Conservation (phyloP, 164 flowering plant genomes). For the Hamamelis virginiana region DNA sequence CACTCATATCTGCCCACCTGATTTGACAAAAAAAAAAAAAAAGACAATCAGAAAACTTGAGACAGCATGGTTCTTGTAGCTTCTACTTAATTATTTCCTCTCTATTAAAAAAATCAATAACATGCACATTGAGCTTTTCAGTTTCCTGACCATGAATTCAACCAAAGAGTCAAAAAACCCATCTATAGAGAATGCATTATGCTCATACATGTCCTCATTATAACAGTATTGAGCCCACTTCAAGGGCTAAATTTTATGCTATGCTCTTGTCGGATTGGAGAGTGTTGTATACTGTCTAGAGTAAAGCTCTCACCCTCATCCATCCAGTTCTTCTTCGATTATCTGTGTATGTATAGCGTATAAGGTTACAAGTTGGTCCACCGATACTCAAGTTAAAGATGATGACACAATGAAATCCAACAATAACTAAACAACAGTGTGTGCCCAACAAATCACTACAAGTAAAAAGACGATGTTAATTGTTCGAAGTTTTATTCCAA, state of each 20-base stretch:
- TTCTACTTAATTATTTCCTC: not conserved
- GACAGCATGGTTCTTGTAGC: not conserved
- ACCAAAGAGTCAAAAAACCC: conserved; percentile 57
- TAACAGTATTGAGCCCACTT: conserved; percentile 64
- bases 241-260: conserved; percentile 60
- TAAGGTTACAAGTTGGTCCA: not conserved
- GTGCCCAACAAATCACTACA: too few species aligned
- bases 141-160: conserved; percentile 61
- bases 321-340: conserved; percentile 33
- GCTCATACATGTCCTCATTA: conserved; percentile 53
- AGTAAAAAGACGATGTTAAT: too few species aligned
- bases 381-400: not conserved
- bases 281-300: conserved; percentile 48
- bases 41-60: not conserved
- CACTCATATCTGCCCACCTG: conserved; percentile 68
- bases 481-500: too few species aligned
- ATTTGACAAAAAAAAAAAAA: conserved; percentile 5
- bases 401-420: not conserved
- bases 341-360: conserved; percentile 23
- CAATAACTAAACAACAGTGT: too few species aligned
- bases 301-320: conserved; percentile 61
- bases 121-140: conserved; percentile 68
- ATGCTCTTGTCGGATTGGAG: conserved; percentile 68
- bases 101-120: conserved; percentile 2
- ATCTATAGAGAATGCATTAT: conserved; percentile 38